A percentile compares a stretch with the other conserved stretches of the same genome.
Evolutionary conservation across 2,329 filamentous ascomycete genomes (phyloP).

Genomic region (Sarocladium brachiariae): DNA sequence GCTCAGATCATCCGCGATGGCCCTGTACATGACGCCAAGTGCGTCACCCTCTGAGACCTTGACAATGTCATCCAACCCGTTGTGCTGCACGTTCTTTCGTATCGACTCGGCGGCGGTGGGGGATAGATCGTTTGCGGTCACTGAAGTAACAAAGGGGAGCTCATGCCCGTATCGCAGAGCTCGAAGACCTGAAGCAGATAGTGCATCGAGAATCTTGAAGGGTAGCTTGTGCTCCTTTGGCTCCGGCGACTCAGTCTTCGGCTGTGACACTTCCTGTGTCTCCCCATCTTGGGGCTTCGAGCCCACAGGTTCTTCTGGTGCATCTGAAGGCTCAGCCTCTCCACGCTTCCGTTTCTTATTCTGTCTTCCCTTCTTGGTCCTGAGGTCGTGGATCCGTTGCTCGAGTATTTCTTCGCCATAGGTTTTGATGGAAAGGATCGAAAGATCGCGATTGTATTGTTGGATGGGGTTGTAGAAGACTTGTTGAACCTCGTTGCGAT

Average conservation of each 20-base stretch:
- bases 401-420: constrained; percentile 65
- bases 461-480: constrained; percentile 99
- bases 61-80: constrained; percentile 65
- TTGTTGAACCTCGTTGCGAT: constrained; percentile 58
- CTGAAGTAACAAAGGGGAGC: constrained; percentile 71
- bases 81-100: constrained; percentile 76
- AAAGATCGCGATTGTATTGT: constrained; percentile 96
- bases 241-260: constrained; percentile 10
- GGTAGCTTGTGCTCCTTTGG: constrained; percentile 26
- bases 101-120: constrained; percentile 72
- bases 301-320: constrained; percentile 35
- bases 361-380: constrained; percentile 17
- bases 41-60: constrained; percentile 74
- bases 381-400: constrained; percentile 32
- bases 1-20: constrained; percentile 48
- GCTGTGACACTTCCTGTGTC: constrained; percentile 13
- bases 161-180: constrained; percentile 89
- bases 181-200: constrained; percentile 88
- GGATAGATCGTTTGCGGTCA: constrained; percentile 88
- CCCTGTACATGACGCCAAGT: constrained; percentile 81
- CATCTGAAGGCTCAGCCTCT: constrained; percentile 16
- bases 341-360: constrained; percentile 35
- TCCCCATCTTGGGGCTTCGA: constrained; percentile 9
- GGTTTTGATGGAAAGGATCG: constrained; percentile 83
- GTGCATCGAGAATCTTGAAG: constrained; percentile 87